Evolutionary conservation across 768 basidiomycete species (phyloP).

Genomic region (Termitomyces sp.): DNA sequence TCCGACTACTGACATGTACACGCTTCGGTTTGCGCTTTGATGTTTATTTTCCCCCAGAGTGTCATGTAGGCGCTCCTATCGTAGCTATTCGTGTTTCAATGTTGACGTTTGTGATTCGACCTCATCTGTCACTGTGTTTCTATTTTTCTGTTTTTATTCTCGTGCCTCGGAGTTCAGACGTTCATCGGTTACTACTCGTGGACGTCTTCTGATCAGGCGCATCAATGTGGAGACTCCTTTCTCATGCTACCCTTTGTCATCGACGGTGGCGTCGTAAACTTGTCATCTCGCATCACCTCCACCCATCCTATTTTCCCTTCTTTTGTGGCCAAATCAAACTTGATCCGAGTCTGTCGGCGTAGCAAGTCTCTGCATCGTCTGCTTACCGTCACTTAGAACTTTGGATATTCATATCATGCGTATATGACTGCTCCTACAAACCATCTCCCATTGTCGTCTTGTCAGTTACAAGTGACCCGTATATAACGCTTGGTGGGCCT

Average conservation of each 20-base stretch:
- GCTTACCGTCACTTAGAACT: not conserved
- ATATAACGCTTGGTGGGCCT: not conserved
- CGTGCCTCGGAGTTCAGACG: not conserved
- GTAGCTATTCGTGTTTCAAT: too few species aligned
- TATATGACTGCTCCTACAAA: not conserved
- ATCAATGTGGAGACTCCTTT: not conserved
- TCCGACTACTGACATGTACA: too few species aligned
- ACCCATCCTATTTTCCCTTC: not conserved
- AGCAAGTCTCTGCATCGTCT: not conserved
- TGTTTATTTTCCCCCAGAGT: too few species aligned
- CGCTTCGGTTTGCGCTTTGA: too few species aligned
- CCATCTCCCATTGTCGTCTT: not conserved
- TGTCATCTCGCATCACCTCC: not conserved
- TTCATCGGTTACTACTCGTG: not conserved
- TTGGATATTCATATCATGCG: not conserved
- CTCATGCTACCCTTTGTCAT: not conserved
- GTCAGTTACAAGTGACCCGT: not conserved
- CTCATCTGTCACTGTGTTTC: not conserved
- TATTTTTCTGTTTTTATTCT: not conserved
- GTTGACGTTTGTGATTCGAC: too few species aligned
- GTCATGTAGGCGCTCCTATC: too few species aligned
- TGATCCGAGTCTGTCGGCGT: not conserved
- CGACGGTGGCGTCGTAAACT: not conserved
- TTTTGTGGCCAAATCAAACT: not conserved
- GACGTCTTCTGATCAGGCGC: not conserved